Conservation (phyloP, 495 filamentous ascomycete species). For the Mytilinidion resinicola region DNA sequence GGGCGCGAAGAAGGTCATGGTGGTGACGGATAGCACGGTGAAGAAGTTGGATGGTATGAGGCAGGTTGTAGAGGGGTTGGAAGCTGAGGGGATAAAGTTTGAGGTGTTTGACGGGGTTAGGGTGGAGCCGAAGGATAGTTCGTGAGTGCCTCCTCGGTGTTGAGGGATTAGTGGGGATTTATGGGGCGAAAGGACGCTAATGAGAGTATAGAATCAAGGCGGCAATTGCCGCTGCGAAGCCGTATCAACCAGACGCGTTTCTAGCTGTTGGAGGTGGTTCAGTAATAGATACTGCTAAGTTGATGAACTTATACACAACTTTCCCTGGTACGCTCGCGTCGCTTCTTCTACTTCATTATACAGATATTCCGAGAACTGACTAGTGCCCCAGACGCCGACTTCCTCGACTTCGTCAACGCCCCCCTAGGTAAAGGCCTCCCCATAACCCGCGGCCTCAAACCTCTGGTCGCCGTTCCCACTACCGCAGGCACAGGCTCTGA, state of each 20-base stretch:
- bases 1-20: conserved; percentile 74
- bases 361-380: conserved; percentile 3
- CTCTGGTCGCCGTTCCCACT: conserved; percentile 87
- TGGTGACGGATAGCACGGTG: conserved; percentile 84
- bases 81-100: conserved; percentile 68
- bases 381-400: conserved; percentile 57
- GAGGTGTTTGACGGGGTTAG: conserved; percentile 69
- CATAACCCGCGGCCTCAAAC: conserved; percentile 68
- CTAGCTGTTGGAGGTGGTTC: conserved; percentile 73
- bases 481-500: conserved; percentile 93
- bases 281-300: conserved; percentile 93
- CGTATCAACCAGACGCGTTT: conserved; percentile 76
- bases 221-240: conserved; percentile 77
- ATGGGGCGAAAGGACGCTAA: background rate
- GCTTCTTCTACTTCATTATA: background rate
- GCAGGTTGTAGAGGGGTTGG: conserved; percentile 70
- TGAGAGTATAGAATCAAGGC: conserved; percentile 59
- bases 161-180: too few species aligned
- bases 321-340: conserved; percentile 47
- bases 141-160: conserved; percentile 48
- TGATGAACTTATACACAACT: conserved; percentile 92
- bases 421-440: conserved; percentile 84
- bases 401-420: conserved; percentile 96
- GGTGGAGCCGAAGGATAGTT: conserved; percentile 90
- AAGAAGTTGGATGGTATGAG: conserved; percentile 75